Evolutionary conservation across 2,329 filamentous ascomycete genomes (phyloP).

Genomic region (Talaromyces sp.): DNA sequence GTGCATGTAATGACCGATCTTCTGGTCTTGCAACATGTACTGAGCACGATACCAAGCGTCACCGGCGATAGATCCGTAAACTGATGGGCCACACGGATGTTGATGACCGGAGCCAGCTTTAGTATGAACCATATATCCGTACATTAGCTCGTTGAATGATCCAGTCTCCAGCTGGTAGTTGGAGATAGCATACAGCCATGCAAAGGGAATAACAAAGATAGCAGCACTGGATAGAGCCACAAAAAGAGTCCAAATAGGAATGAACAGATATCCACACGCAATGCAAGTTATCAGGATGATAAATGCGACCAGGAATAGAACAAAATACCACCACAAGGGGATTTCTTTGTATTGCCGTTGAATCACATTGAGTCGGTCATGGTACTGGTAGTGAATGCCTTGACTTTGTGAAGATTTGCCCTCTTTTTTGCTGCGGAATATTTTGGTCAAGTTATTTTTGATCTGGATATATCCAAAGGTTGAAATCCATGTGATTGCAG

Average conservation of each 20-base stretch:
- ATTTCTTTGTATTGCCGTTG: constrained; percentile 62
- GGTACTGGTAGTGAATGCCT: constrained; percentile 58
- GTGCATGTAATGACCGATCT: constrained; percentile 68
- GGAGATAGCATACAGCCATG: constrained; percentile 63
- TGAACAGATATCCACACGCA: constrained; percentile 56
- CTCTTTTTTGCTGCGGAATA: constrained; percentile 42
- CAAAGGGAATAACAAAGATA: constrained; percentile 59
- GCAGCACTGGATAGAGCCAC: constrained; percentile 60
- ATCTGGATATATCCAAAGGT: constrained; percentile 59
- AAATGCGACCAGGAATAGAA: constrained; percentile 55
- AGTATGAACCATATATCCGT: constrained; percentile 60
- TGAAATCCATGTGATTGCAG: constrained; percentile 61
- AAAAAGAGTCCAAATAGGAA: constrained; percentile 64
- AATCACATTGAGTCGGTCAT: constrained; percentile 62
- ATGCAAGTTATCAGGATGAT: constrained; percentile 56
- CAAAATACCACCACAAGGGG: constrained; percentile 61
- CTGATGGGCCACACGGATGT: constrained; percentile 61
- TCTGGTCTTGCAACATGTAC: constrained; percentile 63
- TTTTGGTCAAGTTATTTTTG: constrained; percentile 48
- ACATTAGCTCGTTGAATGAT: constrained; percentile 62
- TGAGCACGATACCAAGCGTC: constrained; percentile 64
- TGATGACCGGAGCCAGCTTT: constrained; percentile 53
- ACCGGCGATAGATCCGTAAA: constrained; percentile 62
- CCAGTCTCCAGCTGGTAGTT: constrained; percentile 59
- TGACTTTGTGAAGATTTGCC: constrained; percentile 30